These are phyloP conservation scores for Uronychia binucleata DNA, from an alignment of 73 alveolate genomes.

Conservation along the genomic window DNA sequence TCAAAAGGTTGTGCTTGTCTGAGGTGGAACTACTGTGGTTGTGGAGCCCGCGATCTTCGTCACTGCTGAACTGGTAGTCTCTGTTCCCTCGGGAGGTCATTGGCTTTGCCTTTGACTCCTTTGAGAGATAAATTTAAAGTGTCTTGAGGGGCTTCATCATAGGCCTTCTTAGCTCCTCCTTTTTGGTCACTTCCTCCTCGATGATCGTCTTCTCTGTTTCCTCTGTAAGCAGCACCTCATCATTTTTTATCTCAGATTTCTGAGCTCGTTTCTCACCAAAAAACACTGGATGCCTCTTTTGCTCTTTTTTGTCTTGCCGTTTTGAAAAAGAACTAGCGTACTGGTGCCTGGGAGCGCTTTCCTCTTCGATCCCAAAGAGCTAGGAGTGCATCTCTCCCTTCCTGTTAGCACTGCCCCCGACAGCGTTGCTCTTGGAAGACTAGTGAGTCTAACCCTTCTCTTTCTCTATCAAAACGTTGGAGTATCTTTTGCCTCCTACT, in stretches of 20 bases:
- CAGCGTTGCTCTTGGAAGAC: too few species aligned
- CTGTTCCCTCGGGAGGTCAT: neutral
- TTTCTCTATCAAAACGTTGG: neutral
- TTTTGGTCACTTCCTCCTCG: neutral
- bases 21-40: neutral
- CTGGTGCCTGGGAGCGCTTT: neutral
- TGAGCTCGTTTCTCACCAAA: too few species aligned
- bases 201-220: neutral
- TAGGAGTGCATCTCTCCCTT: too few species aligned
- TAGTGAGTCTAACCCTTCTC: too few species aligned
- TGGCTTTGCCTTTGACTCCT: neutral
- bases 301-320: too few species aligned
- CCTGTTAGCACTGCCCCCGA: too few species aligned
- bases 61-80: neutral
- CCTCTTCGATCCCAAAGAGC: constrained; percentile 1
- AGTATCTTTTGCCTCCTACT: neutral
- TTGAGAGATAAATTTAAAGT: neutral
- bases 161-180: neutral
- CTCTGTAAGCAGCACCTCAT: too few species aligned
- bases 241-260: too few species aligned
- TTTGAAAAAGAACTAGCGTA: neutral
- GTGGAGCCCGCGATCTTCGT: neutral
- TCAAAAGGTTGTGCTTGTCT: neutral
- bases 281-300: too few species aligned
- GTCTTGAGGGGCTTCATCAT: neutral